Conservation (phyloP, 2,329 filamentous ascomycete species). For the Colletotrichum kahawae region DNA sequence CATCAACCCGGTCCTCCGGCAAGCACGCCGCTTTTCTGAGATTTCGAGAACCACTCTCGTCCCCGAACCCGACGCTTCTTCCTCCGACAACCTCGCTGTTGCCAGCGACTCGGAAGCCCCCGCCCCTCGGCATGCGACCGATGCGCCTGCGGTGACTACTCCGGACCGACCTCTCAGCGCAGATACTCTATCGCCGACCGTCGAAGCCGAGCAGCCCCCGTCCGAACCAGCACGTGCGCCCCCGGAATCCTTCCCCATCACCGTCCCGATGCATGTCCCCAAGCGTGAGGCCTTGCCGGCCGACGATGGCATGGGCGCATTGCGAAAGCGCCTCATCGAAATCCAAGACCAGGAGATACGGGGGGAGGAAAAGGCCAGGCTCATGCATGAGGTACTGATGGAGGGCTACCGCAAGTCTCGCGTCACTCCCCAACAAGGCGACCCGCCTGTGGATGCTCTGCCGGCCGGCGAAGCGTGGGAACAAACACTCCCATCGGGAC, state of each 20-base stretch:
- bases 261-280: neutral
- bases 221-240: constrained; percentile 12
- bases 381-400: constrained; percentile 74
- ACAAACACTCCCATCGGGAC: constrained; percentile 45
- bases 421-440: constrained; percentile 1
- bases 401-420: constrained; percentile 64
- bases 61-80: constrained; percentile 36
- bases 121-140: constrained; percentile 24
- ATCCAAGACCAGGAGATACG: constrained; percentile 68
- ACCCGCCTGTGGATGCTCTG: constrained; percentile 6
- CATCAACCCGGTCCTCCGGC: constrained; percentile 69
- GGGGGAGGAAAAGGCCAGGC: constrained; percentile 69
- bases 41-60: constrained; percentile 45
- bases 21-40: constrained; percentile 68
- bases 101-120: constrained; percentile 29
- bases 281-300: constrained; percentile 60
- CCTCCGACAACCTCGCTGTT: constrained; percentile 26
- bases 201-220: constrained; percentile 13
- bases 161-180: constrained; percentile 35
- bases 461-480: constrained; percentile 35
- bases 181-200: constrained; percentile 36
- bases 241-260: neutral
- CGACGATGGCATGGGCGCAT: constrained; percentile 76
- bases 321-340: constrained; percentile 70
- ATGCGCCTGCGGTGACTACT: constrained; percentile 27